Evolutionary conservation across 169 alveolate species (phyloP), one percentile per base, ranked within the genome.

Genomic region (Neospora caninum): DNA sequence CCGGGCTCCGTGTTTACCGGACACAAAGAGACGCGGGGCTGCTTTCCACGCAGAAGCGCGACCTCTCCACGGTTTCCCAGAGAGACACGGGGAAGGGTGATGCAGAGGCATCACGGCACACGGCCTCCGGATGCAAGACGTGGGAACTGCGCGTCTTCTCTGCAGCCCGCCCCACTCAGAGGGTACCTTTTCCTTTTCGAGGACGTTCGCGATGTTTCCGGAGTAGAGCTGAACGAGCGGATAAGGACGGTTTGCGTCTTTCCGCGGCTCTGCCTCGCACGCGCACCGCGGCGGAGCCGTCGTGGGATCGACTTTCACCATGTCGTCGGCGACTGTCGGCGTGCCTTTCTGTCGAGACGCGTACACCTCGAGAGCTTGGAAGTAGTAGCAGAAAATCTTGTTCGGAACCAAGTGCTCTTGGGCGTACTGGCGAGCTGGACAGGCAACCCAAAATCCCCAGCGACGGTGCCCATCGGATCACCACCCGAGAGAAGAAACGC

Each of bases 331-430:
- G 45, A 93, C 91, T 0, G 69, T 43, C 0, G 95, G 95, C 25
- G n/a, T 42, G 31, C 93, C 93, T 29, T 86, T 73, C 80, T 93
- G 95, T 31, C 95, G 89, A 25, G 82, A 0, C 9, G 95, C 95
- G 36, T 93, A 93, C 39, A 82, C 67, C 69, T 67, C 86, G 49
- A 93, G 83, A 7, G 95, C 95, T 70, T 38, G 67, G 88, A 53
- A 93, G 93, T 93, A 93, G 84, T 64, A 93, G 91, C 95, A 93
- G 78, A 93, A n/a, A 41, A 93, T 91, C 54, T 88, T 91, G 34
- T 93, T 92, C 4, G 95, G 95, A 13, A 80, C 64, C 39, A 93
- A 83, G 36, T 86, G 31, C 70, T 43, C n/a, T 53, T 38, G 89
- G 31, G 95, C 95, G 53, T 93, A 93, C 36, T 70, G 64, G 34